These are phyloP conservation scores for Hericium alpestre DNA, from an alignment of 768 basidiomycete species.

Conservation along the genomic window DNA sequence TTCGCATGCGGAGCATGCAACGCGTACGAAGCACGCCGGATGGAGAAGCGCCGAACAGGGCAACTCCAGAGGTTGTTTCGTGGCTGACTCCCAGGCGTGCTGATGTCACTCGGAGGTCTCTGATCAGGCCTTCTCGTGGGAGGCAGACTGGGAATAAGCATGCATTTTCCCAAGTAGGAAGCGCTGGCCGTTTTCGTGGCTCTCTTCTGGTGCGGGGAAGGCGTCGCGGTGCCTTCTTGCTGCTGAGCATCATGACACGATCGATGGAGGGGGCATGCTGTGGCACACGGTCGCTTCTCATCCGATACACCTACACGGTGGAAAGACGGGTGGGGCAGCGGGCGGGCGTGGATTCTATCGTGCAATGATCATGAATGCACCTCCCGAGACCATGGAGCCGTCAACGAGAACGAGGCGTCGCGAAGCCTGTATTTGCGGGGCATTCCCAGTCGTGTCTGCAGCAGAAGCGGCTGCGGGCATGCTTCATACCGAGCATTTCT, in stretches of 20 bases:
- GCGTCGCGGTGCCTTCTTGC: too few relatives aligned
- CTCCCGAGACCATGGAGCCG: neutral
- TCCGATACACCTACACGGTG: neutral
- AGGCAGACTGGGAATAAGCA: neutral
- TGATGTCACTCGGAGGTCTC: neutral
- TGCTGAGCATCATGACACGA: too few relatives aligned
- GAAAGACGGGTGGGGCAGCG: neutral
- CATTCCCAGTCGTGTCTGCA: neutral
- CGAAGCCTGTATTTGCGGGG: neutral
- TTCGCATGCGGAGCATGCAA: neutral
- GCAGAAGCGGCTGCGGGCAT: neutral
- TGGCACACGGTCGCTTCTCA: too few relatives aligned
- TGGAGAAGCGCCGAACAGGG: neutral
- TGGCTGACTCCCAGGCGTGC: neutral
- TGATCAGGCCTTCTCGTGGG: neutral
- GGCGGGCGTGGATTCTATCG: neutral
- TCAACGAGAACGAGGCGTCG: neutral
- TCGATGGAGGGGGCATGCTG: too few relatives aligned
- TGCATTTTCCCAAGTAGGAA: neutral
- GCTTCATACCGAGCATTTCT: neutral
- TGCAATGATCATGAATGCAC: neutral
- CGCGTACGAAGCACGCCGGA: neutral
- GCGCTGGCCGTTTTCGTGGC: neutral
- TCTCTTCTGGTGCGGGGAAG: too few relatives aligned
- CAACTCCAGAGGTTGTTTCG: neutral